phyloP scores from a whole-genome alignment of 2,329 filamentous ascomycete species.

The Aspergillus piperis region DNA sequence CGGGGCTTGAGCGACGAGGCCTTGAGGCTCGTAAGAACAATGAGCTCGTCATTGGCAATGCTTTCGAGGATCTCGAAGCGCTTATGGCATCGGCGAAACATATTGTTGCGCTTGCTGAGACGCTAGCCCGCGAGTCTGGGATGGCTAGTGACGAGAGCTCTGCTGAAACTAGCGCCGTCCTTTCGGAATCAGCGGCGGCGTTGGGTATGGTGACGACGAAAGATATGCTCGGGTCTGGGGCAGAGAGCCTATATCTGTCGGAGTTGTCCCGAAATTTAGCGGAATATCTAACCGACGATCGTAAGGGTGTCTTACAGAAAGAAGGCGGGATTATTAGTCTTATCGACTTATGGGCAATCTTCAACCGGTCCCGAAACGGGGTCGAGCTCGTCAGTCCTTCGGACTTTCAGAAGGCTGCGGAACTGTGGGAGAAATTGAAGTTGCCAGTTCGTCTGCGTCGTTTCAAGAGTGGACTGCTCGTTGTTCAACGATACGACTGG shows the following conservation, averaged over 20 bases:
- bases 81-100: conserved; percentile 98
- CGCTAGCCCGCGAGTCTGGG: conserved; percentile 70
- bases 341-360: conserved; percentile 90
- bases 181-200: conserved; percentile 80
- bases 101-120: conserved; percentile 88
- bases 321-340: conserved; percentile 87
- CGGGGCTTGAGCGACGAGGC: conserved; percentile 83
- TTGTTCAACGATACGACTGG: conserved; percentile 83
- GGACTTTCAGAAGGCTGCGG: conserved; percentile 88
- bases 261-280: conserved; percentile 82
- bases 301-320: conserved; percentile 71
- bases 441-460: conserved; percentile 82
- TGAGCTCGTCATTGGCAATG: conserved; percentile 85
- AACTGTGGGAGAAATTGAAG: conserved; percentile 82
- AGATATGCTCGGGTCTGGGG: conserved; percentile 81
- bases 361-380: conserved; percentile 88
- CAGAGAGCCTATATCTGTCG: conserved; percentile 84
- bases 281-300: conserved; percentile 85
- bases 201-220: conserved; percentile 91
- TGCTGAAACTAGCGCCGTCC: conserved; percentile 70
- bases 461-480: conserved; percentile 92
- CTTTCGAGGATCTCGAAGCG: conserved; percentile 94
- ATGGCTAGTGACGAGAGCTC: conserved; percentile 60
- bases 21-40: conserved; percentile 88
- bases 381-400: conserved; percentile 90